These are phyloP conservation scores for Singerocomus rubriflavus DNA, from an alignment of 1,284 basidiomycete genomes.

Conservation along the genomic window DNA sequence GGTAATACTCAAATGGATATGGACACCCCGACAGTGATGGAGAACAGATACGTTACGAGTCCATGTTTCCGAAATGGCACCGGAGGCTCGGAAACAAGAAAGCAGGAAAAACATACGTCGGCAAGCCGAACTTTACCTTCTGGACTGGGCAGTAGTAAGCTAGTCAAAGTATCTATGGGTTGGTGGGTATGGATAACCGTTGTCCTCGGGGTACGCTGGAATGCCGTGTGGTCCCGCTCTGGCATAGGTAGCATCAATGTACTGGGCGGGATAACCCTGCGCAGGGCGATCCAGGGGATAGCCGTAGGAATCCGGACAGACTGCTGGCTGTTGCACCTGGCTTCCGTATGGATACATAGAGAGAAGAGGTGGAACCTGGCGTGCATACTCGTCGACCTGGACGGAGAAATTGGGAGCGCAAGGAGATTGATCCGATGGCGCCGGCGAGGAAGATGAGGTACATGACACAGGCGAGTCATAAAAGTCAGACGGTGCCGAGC, in stretches of 20 bases:
- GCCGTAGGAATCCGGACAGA: slow-evolving; percentile 15
- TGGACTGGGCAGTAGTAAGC: background rate
- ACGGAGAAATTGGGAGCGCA: slow-evolving; percentile 10
- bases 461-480: slow-evolving; percentile 20
- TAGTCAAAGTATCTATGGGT: slow-evolving; percentile 9
- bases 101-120: background rate
- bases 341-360: slow-evolving; percentile 4
- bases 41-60: slow-evolving; percentile 7
- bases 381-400: slow-evolving; percentile 1
- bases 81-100: slow-evolving; percentile 7
- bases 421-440: slow-evolving; percentile 25
- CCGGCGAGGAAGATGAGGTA: slow-evolving; percentile 25
- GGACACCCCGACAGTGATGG: background rate
- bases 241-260: slow-evolving; percentile 10
- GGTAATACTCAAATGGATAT: slow-evolving; percentile 9
- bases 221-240: slow-evolving; percentile 15
- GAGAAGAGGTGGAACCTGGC: slow-evolving; percentile 3
- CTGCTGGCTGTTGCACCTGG: slow-evolving; percentile 4
- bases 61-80: slow-evolving; percentile 14
- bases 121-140: slow-evolving; percentile 1
- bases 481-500: slow-evolving; percentile 10
- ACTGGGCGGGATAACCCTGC: slow-evolving; percentile 13
- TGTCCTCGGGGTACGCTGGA: slow-evolving; percentile 13
- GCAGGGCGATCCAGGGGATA: slow-evolving; percentile 11
- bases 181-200: slow-evolving; percentile 13